Evolutionary conservation across 805 yeast genomes (phyloP), one percentile per base, ranked within the genome.

Genomic region (Saccharomycopsis babjevae): DNA sequence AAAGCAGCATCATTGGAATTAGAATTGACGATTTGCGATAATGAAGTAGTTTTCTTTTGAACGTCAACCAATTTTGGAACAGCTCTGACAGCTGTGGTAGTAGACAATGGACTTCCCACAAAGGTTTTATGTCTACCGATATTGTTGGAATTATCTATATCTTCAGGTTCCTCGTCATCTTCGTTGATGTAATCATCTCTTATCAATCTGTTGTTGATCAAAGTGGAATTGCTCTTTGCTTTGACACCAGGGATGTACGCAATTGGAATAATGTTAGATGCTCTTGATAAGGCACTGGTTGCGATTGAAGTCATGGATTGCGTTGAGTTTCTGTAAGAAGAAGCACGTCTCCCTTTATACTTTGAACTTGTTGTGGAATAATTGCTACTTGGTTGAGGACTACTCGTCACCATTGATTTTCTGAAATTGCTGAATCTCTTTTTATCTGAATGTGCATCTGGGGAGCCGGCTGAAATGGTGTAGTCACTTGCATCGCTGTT

Each of bases 171-270:
- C 64, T 69, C 70, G 18, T 46, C 68, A 60, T 70, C 75, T 64
- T 69, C 70, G 18, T 46, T 11, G n/a, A 46, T 20, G 32, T 46
- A 46, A 64, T 73, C 75, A 22, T 76, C 76, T 28, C 72, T n/a
- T 22, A 57, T 50, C 66, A 76, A 61, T 28, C 57, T 32, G 39
- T 62, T 61, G 40, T 50, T 55, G 18, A 57, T 34, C 40, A 61
- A 57, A 10, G 61, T 74, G 59, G 73, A 73, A 8, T 77, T 75
- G 56, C 81, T 78, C 30, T 86, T 76, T 25, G 83, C 82, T 4
- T 91, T 88, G 54, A 91, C 97, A 42, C 97, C 97, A 0, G 97
- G 98, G 62, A 92, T 89, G 70, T 91, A 92, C 1, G 96, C 96
- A 61, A 93, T 86, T 20, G 97, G 97, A 63, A 92, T 80, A 65